Percentiles rank a stretch among this genome's conserved stretches.
phyloP scores from a whole-genome alignment of 2,329 filamentous ascomycete species.

The Rhexocercosporidium sp. region DNA sequence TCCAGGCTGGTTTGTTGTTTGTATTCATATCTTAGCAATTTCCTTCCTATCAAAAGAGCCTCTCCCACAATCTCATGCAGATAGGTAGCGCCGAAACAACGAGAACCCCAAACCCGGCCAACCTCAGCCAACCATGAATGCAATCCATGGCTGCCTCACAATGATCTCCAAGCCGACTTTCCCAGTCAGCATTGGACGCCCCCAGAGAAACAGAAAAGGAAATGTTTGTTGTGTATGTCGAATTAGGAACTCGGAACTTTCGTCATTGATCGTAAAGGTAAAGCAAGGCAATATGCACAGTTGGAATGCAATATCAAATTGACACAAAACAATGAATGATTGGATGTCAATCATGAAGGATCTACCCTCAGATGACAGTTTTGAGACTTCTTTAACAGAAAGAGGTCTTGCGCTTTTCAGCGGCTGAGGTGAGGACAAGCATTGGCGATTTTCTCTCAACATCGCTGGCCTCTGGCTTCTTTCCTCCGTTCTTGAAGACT shows the following conservation, averaged over 20 bases:
- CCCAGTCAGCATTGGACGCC: conserved; percentile 18
- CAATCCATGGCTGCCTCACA: conserved; percentile 32
- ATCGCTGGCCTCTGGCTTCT: conserved; percentile 61
- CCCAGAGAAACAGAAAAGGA: conserved; percentile 24
- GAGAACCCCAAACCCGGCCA: conserved; percentile 31
- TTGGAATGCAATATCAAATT: conserved; percentile 47
- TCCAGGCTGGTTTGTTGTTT: conserved; percentile 34
- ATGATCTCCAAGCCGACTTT: neutral
- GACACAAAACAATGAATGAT: conserved; percentile 40
- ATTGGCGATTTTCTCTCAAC: conserved; percentile 82
- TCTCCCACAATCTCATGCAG: conserved; percentile 20
- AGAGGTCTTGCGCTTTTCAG: conserved; percentile 85
- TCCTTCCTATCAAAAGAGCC: conserved; percentile 24
- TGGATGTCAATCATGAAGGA: conserved; percentile 39
- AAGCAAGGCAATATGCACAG: conserved; percentile 43
- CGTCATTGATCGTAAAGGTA: conserved; percentile 42
- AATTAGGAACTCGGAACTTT: conserved; percentile 38
- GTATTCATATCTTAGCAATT: conserved; percentile 36
- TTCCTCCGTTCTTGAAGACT: conserved; percentile 65
- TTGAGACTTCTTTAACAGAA: conserved; percentile 54
- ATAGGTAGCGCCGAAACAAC: conserved; percentile 28
- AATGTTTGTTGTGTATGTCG: conserved; percentile 31
- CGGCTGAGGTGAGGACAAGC: conserved; percentile 79
- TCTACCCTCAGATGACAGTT: conserved; percentile 41
- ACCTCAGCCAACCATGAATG: conserved; percentile 30